These are phyloP conservation scores for Ganoderma boninense DNA, from an alignment of 1,284 basidiomycete genomes.

Conservation along the genomic window DNA sequence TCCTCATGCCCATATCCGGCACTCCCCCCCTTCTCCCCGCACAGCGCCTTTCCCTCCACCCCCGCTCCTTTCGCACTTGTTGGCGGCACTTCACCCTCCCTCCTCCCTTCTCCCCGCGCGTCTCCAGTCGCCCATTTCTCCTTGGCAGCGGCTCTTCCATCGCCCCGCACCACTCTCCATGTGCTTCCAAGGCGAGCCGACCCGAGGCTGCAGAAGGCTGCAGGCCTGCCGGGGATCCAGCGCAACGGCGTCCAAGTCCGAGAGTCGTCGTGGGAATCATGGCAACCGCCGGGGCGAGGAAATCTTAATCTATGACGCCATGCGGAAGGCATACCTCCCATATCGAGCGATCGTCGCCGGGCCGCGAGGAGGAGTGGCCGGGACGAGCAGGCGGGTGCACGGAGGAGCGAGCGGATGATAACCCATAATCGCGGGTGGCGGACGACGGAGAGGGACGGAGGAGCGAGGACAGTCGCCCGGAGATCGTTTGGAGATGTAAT, in stretches of 20 bases:
- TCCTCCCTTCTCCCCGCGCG: not conserved
- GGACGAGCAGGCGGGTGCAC: not conserved
- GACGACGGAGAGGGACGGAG: not conserved
- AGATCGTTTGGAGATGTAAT: slow-evolving; percentile 19
- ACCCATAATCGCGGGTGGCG: too few species aligned
- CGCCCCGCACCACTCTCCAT: not conserved
- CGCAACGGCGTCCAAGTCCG: not conserved
- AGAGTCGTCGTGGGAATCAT: not conserved
- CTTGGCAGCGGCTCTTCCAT: not conserved
- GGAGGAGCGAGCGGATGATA: not conserved
- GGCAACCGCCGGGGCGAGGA: not conserved
- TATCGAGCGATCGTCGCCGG: not conserved
- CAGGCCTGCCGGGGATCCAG: too few species aligned
- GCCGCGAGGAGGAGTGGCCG: not conserved
- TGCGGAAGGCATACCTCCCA: too few species aligned
- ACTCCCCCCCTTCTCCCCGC: not conserved
- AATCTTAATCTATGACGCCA: not conserved
- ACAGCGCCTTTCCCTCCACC: not conserved
- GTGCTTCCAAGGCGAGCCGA: too few species aligned
- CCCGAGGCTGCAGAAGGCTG: too few species aligned
- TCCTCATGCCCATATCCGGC: slow-evolving; percentile 23
- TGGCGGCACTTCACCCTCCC: not conserved
- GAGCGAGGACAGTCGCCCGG: not conserved
- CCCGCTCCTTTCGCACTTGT: slow-evolving; percentile 28
- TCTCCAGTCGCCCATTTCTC: too few species aligned